Percentiles rank a stretch among this genome's conserved stretches.
Evolutionary conservation across 75 land plant species (phyloP).

Genomic region (Picea glauca): DNA sequence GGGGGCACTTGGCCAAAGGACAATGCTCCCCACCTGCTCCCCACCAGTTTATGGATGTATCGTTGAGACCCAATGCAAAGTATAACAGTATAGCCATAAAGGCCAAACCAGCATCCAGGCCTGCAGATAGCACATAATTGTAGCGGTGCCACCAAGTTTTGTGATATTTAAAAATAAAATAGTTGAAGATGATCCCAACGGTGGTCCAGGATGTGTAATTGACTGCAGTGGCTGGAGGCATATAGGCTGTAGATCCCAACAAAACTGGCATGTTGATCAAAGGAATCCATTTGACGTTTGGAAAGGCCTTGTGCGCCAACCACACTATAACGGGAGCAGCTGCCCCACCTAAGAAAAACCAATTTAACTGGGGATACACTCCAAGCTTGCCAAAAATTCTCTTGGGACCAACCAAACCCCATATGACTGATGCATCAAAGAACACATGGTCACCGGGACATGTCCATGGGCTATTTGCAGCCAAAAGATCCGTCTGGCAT

Average conservation of each 20-base stretch:
- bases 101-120: slow-evolving; percentile 63
- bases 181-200: slow-evolving; percentile 26
- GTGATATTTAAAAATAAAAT: slow-evolving; percentile 20
- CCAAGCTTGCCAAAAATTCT: slow-evolving; percentile 27
- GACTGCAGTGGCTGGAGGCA: slow-evolving; percentile 77
- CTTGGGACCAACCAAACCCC: slow-evolving; percentile 45
- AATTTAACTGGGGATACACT: slow-evolving; percentile 20
- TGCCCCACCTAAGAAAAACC: slow-evolving; percentile 33
- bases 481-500: slow-evolving; percentile 48
- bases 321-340: slow-evolving; percentile 23
- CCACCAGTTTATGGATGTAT: slow-evolving; percentile 54
- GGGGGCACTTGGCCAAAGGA: slow-evolving; percentile 58
- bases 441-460: slow-evolving; percentile 63
- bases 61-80: slow-evolving; percentile 36
- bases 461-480: slow-evolving; percentile 77
- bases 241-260: slow-evolving; percentile 48
- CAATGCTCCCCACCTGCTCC: slow-evolving; percentile 62
- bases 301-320: slow-evolving; percentile 26
- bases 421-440: slow-evolving; percentile 63
- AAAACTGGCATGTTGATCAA: slow-evolving; percentile 55
- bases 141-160: slow-evolving; percentile 26
- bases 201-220: slow-evolving; percentile 42
- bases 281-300: slow-evolving; percentile 20
- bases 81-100: slow-evolving; percentile 74
- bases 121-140: slow-evolving; percentile 35